phyloP scores from a whole-genome alignment of 2,329 filamentous ascomycete genomes.

The Eutypa lata region DNA sequence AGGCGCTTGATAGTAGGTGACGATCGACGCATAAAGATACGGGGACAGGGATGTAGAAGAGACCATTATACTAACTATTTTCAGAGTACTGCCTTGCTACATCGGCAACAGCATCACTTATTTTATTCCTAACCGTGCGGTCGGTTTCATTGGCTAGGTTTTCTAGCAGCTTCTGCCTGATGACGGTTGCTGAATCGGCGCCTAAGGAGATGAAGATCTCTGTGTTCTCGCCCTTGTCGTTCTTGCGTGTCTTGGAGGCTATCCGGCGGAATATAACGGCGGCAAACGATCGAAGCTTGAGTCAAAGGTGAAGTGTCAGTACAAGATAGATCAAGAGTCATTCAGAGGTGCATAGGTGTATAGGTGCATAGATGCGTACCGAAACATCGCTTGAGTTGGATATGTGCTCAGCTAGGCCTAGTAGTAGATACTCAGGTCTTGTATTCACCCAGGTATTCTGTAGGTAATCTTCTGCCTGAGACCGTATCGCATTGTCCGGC shows the following conservation, averaged over 20 bases:
- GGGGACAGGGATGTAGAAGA: not conserved
- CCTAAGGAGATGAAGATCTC: conserved; percentile 84
- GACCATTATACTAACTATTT: conserved; percentile 59
- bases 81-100: conserved; percentile 93
- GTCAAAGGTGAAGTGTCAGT: conserved; percentile 11
- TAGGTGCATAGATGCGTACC: conserved; percentile 46
- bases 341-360: conserved; percentile 2
- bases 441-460: conserved; percentile 84
- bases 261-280: conserved; percentile 94
- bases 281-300: conserved; percentile 81
- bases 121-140: conserved; percentile 81
- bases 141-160: conserved; percentile 71
- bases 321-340: not conserved
- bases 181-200: conserved; percentile 69
- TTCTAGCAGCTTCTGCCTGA: conserved; percentile 80
- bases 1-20: too few relatives aligned
- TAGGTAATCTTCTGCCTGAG: conserved; percentile 85
- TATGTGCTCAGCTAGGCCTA: conserved; percentile 92
- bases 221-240: conserved; percentile 64
- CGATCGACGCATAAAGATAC: not conserved
- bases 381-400: conserved; percentile 70
- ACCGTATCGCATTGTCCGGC: conserved; percentile 80
- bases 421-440: conserved; percentile 82
- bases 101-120: conserved; percentile 96
- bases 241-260: conserved; percentile 83